Base-by-base conservation (phyloP, 164 flowering plant genomes). In the Piper longum region DNA sequence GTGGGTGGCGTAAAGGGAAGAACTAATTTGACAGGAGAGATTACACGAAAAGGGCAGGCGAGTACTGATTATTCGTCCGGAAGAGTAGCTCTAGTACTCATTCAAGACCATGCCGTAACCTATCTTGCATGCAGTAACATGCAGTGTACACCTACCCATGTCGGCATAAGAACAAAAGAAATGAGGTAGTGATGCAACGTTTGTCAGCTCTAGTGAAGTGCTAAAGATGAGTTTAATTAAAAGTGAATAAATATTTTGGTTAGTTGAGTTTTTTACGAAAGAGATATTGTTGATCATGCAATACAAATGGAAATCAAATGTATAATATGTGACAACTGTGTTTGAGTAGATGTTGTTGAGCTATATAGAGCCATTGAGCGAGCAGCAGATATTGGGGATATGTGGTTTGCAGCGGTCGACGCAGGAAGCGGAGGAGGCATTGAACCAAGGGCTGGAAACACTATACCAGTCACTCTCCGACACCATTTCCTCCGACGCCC, bases 401-500 rank as follows among this genome's bases (percentile, higher is more conserved):
- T 89, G 88, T 73, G 85, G 80, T 12, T 72, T 95, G 52, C 99
- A 87, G 66, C 91, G 85, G 54, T 82, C 97, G 1, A 84, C 91
- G 17, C 96, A 89, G n/a, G 91, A 86, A 59, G 86, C 88, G 0
- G 99, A 95, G 66, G 99, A 91, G 8, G 96, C 91, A 8, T 81
- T 95, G 2, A 81, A 85, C 0, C 96, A 85, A 67, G 98, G 96
- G 43, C 87, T 85, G 12, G 96, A 95, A 16, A 85, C 87, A 2
- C 81, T 89, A 8, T 75, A 89, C 64, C 86, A 82, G 48, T 87
- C 97, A 0, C 80, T 95, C n/a, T 80, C 88, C 0, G 89, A 91
- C 57, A 85, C 84, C 61, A 82, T 95, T 54, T 75, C 86, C 56
- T 82, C 96, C 2, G 96, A 87, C 59, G 75, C 96, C 5, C 70